Base-by-base conservation (phyloP, 176 grass and related monocot genomes). In the Secale cereale region DNA sequence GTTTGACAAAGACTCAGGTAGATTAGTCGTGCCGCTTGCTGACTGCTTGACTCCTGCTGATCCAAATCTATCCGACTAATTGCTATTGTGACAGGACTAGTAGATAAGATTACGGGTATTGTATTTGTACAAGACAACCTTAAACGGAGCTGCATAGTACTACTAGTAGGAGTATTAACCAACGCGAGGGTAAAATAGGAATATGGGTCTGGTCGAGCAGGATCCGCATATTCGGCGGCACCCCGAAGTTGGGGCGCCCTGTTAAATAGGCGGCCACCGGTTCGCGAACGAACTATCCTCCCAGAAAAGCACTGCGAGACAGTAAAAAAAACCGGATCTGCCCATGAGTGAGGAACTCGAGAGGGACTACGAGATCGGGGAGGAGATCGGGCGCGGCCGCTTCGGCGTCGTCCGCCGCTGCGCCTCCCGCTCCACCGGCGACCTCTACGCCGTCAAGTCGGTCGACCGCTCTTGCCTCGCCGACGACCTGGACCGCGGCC, bases 351-450 rank as follows among this genome's bases (percentile, higher is more conserved):
- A 92, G 14, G 79, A 82, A 17, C 61, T 98, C 60, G 63, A 15
- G 25, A 76, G 88, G 15, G 89, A 95, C 23, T 98, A 93, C 83
- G 85, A 88, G 70, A 86, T 98, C 77, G 92, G 95, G 40, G 76
- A 81, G 52, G 92, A 95, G 91, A 93, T 98, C n/a, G 95, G 92
- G 3, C 70, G 95, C 36, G 92, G 95, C 40, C 89, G 91, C 26
- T 98, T 95, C 67, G 95, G 95, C 50, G 87, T 93, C 40, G 95
- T 98, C 67, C 77, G 64, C 78, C 89, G 95, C 39, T 98, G 95
- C 89, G 82, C 40, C 20, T 83, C 91, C 30, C 83, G 85, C 76
- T 16, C 79, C 65, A 93, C 87, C 0, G 91, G 91, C 1, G 85
- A 84, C 19, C 13, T 40, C 75, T 93, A 85, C 33, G 95, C 93